A percentile compares a stretch with the other conserved stretches of the same genome.
Evolutionary conservation across 768 basidiomycete genomes (phyloP).

Genomic region (Suillus decipiens): DNA sequence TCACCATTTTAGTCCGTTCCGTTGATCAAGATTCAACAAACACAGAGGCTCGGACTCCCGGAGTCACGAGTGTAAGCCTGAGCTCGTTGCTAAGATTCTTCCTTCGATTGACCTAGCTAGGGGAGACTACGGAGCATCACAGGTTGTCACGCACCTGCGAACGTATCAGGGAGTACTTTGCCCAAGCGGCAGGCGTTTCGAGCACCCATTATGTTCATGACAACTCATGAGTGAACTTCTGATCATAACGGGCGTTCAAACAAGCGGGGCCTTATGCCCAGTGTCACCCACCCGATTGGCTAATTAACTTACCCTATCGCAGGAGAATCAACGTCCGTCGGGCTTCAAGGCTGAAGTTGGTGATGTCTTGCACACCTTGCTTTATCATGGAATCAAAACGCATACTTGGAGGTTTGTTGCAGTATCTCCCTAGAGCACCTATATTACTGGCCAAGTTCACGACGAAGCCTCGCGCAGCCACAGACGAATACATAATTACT

Average conservation of each 20-base stretch:
- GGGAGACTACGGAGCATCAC: too few species aligned
- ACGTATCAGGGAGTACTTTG: too few species aligned
- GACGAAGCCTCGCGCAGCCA: neutral
- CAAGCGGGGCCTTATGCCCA: neutral
- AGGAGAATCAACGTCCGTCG: neutral
- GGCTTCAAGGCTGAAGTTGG: neutral
- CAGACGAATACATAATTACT: neutral
- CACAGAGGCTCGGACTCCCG: too few species aligned
- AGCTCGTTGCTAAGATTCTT: too few species aligned
- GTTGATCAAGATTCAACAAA: too few species aligned
- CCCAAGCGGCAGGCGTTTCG: too few species aligned
- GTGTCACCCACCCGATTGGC: too few species aligned
- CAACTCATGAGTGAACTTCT: too few species aligned
- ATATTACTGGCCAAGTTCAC: neutral
- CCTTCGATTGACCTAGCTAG: too few species aligned
- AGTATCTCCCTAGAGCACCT: neutral
- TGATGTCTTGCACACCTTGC: neutral
- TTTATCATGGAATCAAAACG: neutral
- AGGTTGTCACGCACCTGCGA: too few species aligned
- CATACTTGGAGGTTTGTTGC: neutral
- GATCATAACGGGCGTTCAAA: neutral
- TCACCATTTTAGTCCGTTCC: too few species aligned
- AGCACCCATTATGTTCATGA: neutral
- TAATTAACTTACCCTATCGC: neutral
- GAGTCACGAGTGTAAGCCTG: too few species aligned